Base-by-base conservation (phyloP, 495 filamentous ascomycete genomes). In the Tuber brumale region DNA sequence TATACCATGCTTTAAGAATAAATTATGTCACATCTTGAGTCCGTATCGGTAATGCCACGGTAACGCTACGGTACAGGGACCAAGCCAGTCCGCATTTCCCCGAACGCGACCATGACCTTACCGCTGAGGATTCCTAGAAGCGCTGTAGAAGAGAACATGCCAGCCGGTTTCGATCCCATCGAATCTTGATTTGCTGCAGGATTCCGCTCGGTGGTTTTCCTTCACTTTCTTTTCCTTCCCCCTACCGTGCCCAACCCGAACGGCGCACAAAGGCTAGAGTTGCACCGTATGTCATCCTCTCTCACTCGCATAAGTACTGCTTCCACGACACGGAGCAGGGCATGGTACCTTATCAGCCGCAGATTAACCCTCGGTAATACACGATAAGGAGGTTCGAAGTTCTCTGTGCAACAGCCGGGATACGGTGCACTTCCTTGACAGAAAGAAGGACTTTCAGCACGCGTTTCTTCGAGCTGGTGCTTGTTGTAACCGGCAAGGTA, bases 11-110 rank as follows among this genome's bases (percentile, higher is more conserved):
- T 19, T 14, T 16, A 14, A 14, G 14, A 31, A 35, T 18, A 66
- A 66, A 35, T 66, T 66, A 66, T 66, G 57, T 66, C 57, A 66
- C 57, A 66, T 66, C 57, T 18, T 31, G 57, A 66, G 27, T 61
- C n/a, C n/a, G 12, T 61, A 31, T n/a, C 51, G 10, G n/a, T 61
- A 66, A 35, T 31, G 27, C 57, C 57, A 66, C 57, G 27, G 57
- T 19, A 66, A 35, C 27, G 27, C 12, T 66, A 19, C 31, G 12
- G 4, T 66, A 35, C 16, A 27, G 31, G 14, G 57, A 66, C 57
- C 4, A 66, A 35, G 12, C 27, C 57, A 31, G 10, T 19, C 57
- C 57, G 57, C 27, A 66, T 66, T 66, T 66, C 27, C 57, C 57
- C 57, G 57, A 35, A 12, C 18, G 57, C 57, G 31, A 66, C 14